These are phyloP conservation scores for Penicillium simplicissimum DNA, from an alignment of 495 filamentous ascomycete species.

Conservation along the genomic window DNA sequence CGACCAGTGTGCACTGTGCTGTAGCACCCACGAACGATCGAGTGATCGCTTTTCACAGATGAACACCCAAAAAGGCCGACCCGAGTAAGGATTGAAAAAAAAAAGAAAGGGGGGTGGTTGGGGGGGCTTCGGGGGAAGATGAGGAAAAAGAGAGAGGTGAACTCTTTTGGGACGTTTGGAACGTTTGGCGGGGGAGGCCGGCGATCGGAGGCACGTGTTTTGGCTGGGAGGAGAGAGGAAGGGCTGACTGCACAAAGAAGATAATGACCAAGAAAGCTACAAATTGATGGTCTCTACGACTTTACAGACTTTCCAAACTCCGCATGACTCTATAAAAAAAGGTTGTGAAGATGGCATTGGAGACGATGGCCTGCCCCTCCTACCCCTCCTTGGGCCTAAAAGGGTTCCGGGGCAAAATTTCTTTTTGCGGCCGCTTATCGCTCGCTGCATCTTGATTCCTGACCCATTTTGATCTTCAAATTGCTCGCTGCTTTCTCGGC, in stretches of 20 bases:
- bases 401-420: slow-evolving; percentile 23
- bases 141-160: slow-evolving; percentile 16
- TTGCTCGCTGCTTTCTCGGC: slow-evolving; percentile 5
- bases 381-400: slow-evolving; percentile 22
- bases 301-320: neutral
- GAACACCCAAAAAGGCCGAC: neutral
- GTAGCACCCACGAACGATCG: slow-evolving; percentile 3
- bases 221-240: neutral
- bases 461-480: slow-evolving; percentile 9
- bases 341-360: neutral
- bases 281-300: neutral
- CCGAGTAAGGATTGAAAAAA: slow-evolving; percentile 7
- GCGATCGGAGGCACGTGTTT: slow-evolving; percentile 36
- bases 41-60: neutral
- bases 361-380: slow-evolving; percentile 14
- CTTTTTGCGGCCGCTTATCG: slow-evolving; percentile 15
- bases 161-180: slow-evolving; percentile 6
- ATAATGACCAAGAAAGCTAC: neutral
- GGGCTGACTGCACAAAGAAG: neutral
- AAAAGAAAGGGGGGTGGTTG: slow-evolving; percentile 8
- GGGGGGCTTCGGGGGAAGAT: slow-evolving; percentile 17
- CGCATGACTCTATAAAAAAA: neutral
- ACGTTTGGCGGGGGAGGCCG: slow-evolving; percentile 29
- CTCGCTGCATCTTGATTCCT: slow-evolving; percentile 9
- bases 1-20: slow-evolving; percentile 14